Evolutionary conservation across 805 yeast genomes (phyloP).

Genomic region (Wickerhamiella cacticola): DNA sequence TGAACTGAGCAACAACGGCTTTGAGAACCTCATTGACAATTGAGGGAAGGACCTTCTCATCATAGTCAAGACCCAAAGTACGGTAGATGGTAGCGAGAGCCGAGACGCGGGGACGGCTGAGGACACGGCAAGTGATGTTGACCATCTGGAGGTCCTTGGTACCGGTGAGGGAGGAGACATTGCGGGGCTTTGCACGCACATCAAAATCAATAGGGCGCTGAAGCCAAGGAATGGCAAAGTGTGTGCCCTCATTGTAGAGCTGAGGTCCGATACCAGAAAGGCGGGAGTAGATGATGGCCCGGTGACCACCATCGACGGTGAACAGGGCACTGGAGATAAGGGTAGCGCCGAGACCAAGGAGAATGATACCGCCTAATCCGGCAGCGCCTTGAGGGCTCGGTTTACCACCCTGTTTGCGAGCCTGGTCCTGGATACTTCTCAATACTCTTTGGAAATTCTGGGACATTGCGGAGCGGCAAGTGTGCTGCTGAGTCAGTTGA

Average conservation of each 20-base stretch:
- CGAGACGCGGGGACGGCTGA: constrained; percentile 71
- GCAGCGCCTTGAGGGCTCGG: constrained; percentile 38
- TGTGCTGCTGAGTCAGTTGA: neutral
- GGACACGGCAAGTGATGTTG: constrained; percentile 94
- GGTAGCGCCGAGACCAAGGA: constrained; percentile 47
- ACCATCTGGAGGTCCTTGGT: constrained; percentile 99
- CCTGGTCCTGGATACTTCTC: constrained; percentile 14
- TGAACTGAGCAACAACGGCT: constrained; percentile 95
- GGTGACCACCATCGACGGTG: constrained; percentile 97
- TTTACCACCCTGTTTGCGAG: constrained; percentile 22
- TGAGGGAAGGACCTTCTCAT: constrained; percentile 94
- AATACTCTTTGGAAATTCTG: constrained; percentile 9
- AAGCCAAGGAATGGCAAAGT: constrained; percentile 84
- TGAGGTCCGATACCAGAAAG: constrained; percentile 69
- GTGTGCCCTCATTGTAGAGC: constrained; percentile 90
- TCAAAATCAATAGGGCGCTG: constrained; percentile 89
- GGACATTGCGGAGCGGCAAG: constrained; percentile 3
- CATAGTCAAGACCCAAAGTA: constrained; percentile 89
- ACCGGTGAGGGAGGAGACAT: constrained; percentile 91
- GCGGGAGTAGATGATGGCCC: constrained; percentile 90
- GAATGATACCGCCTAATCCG: constrained; percentile 49
- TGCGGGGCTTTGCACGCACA: constrained; percentile 94
- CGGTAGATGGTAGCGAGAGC: constrained; percentile 78
- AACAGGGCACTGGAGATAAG: constrained; percentile 46
- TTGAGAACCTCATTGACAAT: constrained; percentile 95